A percentile compares a stretch with the other conserved stretches of the same genome.
These are phyloP conservation scores for Phialophora expanda DNA, from an alignment of 2,329 filamentous ascomycete species.

Conservation along the genomic window DNA sequence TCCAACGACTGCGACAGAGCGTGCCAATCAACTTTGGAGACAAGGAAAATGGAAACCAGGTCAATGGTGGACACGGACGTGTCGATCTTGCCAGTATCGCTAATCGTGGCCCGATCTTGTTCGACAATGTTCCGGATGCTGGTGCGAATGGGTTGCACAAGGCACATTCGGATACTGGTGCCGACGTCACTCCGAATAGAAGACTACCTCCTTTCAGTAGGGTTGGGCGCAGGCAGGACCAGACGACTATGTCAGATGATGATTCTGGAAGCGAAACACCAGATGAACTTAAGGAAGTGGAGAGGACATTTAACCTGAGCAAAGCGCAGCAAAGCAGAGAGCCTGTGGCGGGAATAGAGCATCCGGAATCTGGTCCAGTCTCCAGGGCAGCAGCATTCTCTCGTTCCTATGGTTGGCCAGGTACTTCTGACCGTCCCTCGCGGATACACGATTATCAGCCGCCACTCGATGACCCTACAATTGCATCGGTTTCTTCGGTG, in stretches of 20 bases:
- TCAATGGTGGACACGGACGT: conserved; percentile 8
- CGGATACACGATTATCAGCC: conserved; percentile 9
- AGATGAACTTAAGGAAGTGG: conserved; percentile 17
- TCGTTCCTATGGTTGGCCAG: conserved; percentile 24
- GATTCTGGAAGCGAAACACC: conserved; percentile 27
- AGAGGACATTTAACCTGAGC: conserved; percentile 28
- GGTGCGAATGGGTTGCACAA: conserved; percentile 17
- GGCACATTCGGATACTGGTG: conserved; percentile 29
- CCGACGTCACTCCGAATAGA: conserved; percentile 23
- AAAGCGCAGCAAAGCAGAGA: conserved; percentile 20
- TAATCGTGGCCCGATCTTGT: conserved; percentile 29
- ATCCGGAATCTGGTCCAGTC: conserved; percentile 4
- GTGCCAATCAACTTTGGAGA: conserved; percentile 32
- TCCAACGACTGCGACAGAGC: conserved; percentile 41
- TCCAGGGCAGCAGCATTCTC: conserved; percentile 29
- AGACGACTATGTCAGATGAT: conserved; percentile 8
- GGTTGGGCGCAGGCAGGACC: conserved; percentile 12
- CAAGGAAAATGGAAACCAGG: background rate
- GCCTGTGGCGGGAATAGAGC: background rate
- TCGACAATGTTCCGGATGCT: conserved; percentile 16
- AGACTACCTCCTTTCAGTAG: conserved; percentile 25
- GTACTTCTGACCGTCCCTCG: conserved; percentile 13
- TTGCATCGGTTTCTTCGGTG: conserved; percentile 21
- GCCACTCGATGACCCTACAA: conserved; percentile 7
- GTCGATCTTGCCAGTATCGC: conserved; percentile 27